These are phyloP conservation scores for Excoecaria cochinchinensis DNA, from an alignment of 345 rosid genomes.

Conservation along the genomic window DNA sequence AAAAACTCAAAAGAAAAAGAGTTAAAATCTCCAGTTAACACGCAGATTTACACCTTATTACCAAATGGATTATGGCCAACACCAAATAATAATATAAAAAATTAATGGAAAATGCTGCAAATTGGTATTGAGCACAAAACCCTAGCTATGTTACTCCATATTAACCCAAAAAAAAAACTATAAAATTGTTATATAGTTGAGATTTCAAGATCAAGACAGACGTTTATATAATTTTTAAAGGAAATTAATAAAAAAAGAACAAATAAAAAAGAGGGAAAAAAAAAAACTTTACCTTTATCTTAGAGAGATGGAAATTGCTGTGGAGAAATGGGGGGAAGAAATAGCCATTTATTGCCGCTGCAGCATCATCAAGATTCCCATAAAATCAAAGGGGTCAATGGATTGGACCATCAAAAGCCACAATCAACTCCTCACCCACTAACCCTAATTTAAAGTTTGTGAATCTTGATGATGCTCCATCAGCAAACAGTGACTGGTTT, in stretches of 20 bases:
- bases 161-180: not conserved
- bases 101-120: conserved; percentile 2
- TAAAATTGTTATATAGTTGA: not conserved
- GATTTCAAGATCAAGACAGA: not conserved
- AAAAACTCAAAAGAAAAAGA: conserved; percentile 10
- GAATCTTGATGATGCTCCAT: conserved; percentile 95
- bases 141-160: conserved; percentile 7
- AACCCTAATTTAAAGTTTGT: conserved; percentile 41
- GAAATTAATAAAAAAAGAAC: not conserved
- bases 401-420: conserved; percentile 11
- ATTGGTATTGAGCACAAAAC: conserved; percentile 8
- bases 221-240: too few relatives aligned
- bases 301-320: not conserved
- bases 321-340: not conserved
- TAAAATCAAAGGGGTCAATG: conserved; percentile 20
- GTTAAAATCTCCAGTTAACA: conserved; percentile 6
- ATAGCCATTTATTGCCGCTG: conserved; percentile 79
- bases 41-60: conserved; percentile 11
- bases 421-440: conserved; percentile 18
- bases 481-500: conserved; percentile 64
- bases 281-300: conserved; percentile 8
- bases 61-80: conserved; percentile 8
- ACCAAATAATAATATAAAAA: conserved; percentile 9
- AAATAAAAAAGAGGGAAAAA: not conserved
- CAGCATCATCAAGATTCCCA: conserved; percentile 99